phyloP scores from a whole-genome alignment of 23 red algal species.

The Agarophyton chilense region DNA sequence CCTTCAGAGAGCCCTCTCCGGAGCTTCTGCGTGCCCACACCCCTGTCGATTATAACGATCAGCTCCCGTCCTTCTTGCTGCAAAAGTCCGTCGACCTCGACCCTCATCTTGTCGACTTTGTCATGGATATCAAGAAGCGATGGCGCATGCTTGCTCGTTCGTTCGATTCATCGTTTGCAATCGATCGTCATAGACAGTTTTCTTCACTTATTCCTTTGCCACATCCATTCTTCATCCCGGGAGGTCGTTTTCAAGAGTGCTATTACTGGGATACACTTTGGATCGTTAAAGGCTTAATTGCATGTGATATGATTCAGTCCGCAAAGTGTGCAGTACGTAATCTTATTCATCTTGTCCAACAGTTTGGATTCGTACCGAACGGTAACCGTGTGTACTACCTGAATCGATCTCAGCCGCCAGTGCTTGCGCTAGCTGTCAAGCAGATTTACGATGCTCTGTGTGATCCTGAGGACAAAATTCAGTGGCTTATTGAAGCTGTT shows the following conservation, averaged over 20 bases:
- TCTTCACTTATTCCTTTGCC: constrained; percentile 67
- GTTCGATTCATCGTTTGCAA: not conserved
- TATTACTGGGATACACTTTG: constrained; percentile 97
- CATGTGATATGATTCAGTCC: constrained; percentile 70
- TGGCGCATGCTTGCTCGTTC: constrained; percentile 23
- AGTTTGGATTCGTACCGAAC: constrained; percentile 92
- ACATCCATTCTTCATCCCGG: constrained; percentile 84
- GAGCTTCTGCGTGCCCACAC: not conserved
- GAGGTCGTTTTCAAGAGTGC: constrained; percentile 93
- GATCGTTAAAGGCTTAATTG: constrained; percentile 84
- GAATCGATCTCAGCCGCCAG: constrained; percentile 87
- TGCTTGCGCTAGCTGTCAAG: constrained; percentile 72
- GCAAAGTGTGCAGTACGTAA: constrained; percentile 79
- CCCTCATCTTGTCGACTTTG: constrained; percentile 4
- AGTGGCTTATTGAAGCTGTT: constrained; percentile 47
- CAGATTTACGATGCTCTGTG: constrained; percentile 14
- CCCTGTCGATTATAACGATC: constrained; percentile 24
- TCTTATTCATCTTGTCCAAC: constrained; percentile 68
- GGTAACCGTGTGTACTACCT: constrained; percentile 93
- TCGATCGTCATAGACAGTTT: not conserved
- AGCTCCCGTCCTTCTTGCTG: constrained; percentile 21
- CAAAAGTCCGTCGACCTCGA: not conserved
- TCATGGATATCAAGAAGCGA: constrained; percentile 29
- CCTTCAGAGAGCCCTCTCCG: not conserved
- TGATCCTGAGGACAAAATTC: not conserved